Base-by-base conservation (phyloP, 192 early-diverging fungal genomes). In the Entomortierella parvispora region DNA sequence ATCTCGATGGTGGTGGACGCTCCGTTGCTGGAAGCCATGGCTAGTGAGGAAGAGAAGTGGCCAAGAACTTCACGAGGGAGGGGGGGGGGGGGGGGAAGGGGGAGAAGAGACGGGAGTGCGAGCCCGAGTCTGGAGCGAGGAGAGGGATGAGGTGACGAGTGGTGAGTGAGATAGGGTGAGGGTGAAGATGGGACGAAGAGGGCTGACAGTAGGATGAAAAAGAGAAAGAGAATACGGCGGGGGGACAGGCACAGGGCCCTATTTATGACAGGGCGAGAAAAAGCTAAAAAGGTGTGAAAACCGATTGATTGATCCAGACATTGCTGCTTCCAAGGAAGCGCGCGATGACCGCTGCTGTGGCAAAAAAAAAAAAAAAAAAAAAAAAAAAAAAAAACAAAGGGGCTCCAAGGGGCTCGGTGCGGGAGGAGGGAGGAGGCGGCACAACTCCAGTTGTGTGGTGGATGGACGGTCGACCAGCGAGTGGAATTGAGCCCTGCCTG, bases 11-110 rank as follows among this genome's bases (percentile, higher is more conserved):
- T 10, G 20, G 11, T 29, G 23, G 31, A 4, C 22, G 56, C 22
- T n/a, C n/a, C n/a, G 33, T 58, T 58, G 45, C 45, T 22, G 33
- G 65, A 68, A 4, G 57, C 57, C 67, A 64, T 71, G 34, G 59
- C 31, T 20, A n/a, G n/a, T 54, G 15, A 1, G 28, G 33, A 22
- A 25, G 18, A 12, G 14, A n/a, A 17, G 33, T 34, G 5, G 15
- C 28, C 10, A 20, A 29, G 52, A 1, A 3, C 3, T 8, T 34
- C 15, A n/a, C 25, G 45, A 0, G 17, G 22, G 17, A 0, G 45
- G 18, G 45, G 50, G 17, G 23, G 55, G 2, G 18, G 32, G 55
- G 18, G 54, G 32, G 4, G 18, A 33, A 14, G 9, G 49, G 23
- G 23, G 15, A 51, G 49, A 2, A 42, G 12, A 48, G 18, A 14